A percentile compares a stretch with the other conserved stretches of the same genome.
Conservation (phyloP, 2,329 filamentous ascomycete genomes). For the Colletotrichum lini region DNA sequence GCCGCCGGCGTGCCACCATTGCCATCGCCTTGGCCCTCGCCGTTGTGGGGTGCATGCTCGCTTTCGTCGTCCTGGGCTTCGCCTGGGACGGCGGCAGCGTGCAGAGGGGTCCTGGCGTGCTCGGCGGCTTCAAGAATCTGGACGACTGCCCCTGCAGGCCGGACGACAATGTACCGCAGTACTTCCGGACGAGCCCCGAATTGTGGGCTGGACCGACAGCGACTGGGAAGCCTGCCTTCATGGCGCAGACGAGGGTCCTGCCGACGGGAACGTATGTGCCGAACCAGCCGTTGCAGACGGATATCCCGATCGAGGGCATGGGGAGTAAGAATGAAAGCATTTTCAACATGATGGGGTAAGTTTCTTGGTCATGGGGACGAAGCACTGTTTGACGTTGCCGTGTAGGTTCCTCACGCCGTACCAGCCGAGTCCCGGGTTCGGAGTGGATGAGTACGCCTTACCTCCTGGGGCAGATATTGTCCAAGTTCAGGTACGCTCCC, state of each 20-base stretch:
- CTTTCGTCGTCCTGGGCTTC: constrained; percentile 56
- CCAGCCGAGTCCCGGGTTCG: constrained; percentile 79
- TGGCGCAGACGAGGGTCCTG: constrained; percentile 79
- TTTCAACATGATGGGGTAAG: constrained; percentile 76
- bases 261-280: constrained; percentile 77
- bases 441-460: constrained; percentile 79
- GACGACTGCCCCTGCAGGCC: constrained; percentile 50
- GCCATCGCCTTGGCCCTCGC: constrained; percentile 44
- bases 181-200: constrained; percentile 74
- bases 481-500: constrained; percentile 67
- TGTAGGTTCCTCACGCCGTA: constrained; percentile 74
- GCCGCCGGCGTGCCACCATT: constrained; percentile 28
- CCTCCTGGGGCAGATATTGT: constrained; percentile 77
- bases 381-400: background rate
- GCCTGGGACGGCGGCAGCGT: constrained; percentile 42
- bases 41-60: constrained; percentile 52
- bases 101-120: constrained; percentile 20
- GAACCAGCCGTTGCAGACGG: constrained; percentile 79
- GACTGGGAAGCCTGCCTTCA: constrained; percentile 78
- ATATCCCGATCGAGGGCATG: constrained; percentile 75
- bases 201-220: constrained; percentile 76
- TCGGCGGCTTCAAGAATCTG: constrained; percentile 45
- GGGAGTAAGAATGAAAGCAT: constrained; percentile 73
- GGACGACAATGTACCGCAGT: constrained; percentile 66
- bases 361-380: background rate